Percentiles rank a stretch among this genome's conserved stretches.
Conservation (phyloP, 129 eudicot species). For the Flaveria bidentis region DNA sequence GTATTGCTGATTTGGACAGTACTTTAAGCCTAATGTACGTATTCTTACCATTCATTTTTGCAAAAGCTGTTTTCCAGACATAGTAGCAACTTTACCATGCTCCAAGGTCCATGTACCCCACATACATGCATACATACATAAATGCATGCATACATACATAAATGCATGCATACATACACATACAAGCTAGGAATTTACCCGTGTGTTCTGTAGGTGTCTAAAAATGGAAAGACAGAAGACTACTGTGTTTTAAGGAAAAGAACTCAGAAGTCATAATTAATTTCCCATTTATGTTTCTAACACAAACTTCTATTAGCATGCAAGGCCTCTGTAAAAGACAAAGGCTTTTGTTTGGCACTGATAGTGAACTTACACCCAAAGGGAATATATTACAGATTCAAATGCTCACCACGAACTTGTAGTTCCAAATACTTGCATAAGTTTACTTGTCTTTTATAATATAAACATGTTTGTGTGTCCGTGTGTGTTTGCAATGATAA, state of each 20-base stretch:
- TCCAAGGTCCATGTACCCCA: no score
- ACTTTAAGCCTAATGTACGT: no score
- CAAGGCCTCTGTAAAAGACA: slow-evolving; percentile 22
- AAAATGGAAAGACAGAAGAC: slow-evolving; percentile 18
- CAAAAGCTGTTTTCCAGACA: no score
- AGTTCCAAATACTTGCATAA: slow-evolving; percentile 6
- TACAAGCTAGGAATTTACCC: slow-evolving; percentile 9
- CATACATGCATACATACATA: neutral
- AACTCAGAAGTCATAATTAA: slow-evolving; percentile 11
- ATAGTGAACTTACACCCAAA: slow-evolving; percentile 25
- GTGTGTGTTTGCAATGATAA: neutral
- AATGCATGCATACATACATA: neutral
- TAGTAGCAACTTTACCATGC: no score
- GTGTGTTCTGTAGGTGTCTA: slow-evolving; percentile 2
- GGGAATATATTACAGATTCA: slow-evolving; percentile 24
- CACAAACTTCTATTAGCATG: slow-evolving; percentile 21
- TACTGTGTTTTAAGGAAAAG: slow-evolving; percentile 1
- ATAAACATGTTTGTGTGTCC: neutral
- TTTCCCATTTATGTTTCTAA: slow-evolving; percentile 23
- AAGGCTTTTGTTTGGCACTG: slow-evolving; percentile 5
- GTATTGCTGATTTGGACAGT: no score
- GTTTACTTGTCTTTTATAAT: neutral
- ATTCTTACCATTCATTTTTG: no score
- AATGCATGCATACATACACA: neutral
- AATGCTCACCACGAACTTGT: slow-evolving; percentile 12